Conservation (phyloP, 2,329 filamentous ascomycete genomes). For the Fusarium subtropicale region DNA sequence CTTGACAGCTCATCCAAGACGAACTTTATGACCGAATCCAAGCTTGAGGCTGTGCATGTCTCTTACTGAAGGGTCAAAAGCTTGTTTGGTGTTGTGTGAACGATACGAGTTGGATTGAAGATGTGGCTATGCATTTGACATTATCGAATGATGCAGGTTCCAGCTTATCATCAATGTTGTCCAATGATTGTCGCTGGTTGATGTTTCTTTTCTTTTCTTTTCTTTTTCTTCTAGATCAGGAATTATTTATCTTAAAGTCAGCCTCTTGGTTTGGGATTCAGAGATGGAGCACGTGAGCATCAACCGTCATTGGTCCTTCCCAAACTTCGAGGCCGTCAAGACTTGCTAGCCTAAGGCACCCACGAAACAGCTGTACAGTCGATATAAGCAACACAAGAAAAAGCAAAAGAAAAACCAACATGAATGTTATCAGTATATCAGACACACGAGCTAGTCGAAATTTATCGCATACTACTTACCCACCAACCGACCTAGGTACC, state of each 20-base stretch:
- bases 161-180: background rate
- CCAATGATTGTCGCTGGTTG: background rate
- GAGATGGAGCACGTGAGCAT: background rate
- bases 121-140: slow-evolving; percentile 14
- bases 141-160: slow-evolving; percentile 1
- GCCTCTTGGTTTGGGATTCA: background rate
- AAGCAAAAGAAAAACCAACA: background rate
- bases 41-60: slow-evolving; percentile 20
- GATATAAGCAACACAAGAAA: background rate
- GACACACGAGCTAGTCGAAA: background rate
- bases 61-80: slow-evolving; percentile 9
- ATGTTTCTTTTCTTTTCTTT: background rate
- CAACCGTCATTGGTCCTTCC: background rate
- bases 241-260: background rate
- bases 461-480: too few relatives aligned
- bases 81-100: slow-evolving; percentile 10
- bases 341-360: background rate
- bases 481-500: too few relatives aligned
- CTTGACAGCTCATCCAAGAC: slow-evolving; percentile 6
- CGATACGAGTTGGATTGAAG: slow-evolving; percentile 1
- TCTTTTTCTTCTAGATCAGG: background rate
- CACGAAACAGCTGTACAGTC: background rate
- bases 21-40: slow-evolving; percentile 6
- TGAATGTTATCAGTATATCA: background rate
- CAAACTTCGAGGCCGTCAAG: background rate